A percentile compares a stretch with the other conserved stretches of the same genome.
Evolutionary conservation across 192 early-diverging fungal genomes (phyloP).

Genomic region (Linnemannia exigua): DNA sequence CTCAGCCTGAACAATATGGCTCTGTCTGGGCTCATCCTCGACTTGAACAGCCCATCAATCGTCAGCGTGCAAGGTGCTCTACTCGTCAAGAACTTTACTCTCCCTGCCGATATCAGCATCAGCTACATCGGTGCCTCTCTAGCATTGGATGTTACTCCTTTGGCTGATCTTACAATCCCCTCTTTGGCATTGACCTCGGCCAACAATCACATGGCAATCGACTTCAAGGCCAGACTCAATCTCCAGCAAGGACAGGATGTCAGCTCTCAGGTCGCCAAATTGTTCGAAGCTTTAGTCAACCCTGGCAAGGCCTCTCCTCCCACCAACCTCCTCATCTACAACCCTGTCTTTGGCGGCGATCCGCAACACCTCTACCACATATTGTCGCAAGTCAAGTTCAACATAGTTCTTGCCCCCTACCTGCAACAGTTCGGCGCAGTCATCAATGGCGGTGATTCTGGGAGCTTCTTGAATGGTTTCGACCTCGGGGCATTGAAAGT

Average conservation of each 20-base stretch:
- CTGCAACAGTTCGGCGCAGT: slow-evolving; percentile 31
- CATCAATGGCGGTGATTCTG: slow-evolving; percentile 6
- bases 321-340: slow-evolving; percentile 42
- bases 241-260: slow-evolving; percentile 29
- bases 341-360: slow-evolving; percentile 55
- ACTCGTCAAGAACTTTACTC: slow-evolving; percentile 22
- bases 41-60: slow-evolving; percentile 48
- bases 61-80: slow-evolving; percentile 36
- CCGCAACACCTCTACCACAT: slow-evolving; percentile 50
- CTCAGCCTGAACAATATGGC: slow-evolving; percentile 28
- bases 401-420: slow-evolving; percentile 41
- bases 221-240: slow-evolving; percentile 40
- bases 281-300: slow-evolving; percentile 34
- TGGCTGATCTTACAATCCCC: slow-evolving; percentile 37
- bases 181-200: slow-evolving; percentile 32
- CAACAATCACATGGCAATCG: slow-evolving; percentile 27
- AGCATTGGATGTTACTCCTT: slow-evolving; percentile 30
- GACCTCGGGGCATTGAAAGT: slow-evolving; percentile 26
- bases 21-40: slow-evolving; percentile 37
- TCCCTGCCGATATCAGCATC: slow-evolving; percentile 45
- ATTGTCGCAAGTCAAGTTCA: slow-evolving; percentile 46
- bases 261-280: slow-evolving; percentile 28
- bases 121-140: slow-evolving; percentile 45
- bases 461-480: slow-evolving; percentile 8
- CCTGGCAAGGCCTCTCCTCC: slow-evolving; percentile 47